Base-by-base conservation (phyloP, 2,329 filamentous ascomycete genomes). In the Claviceps sp. region DNA sequence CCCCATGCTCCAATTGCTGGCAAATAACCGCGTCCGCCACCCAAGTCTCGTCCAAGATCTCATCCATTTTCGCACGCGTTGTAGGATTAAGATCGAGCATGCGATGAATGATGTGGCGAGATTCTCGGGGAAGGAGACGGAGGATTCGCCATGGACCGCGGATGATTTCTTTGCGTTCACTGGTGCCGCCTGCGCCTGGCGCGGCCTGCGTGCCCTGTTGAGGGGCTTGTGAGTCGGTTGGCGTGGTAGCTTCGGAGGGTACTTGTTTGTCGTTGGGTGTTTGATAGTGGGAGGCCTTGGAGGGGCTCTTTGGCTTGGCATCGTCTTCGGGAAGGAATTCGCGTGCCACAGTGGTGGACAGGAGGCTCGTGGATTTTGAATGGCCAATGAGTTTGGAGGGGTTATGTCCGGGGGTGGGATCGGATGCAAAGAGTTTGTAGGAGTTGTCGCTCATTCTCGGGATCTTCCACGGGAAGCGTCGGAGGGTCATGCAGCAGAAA, bases 401-500 rank as follows among this genome's bases (percentile, higher is more conserved):
- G 49, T 81, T 77, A 56, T 82, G 77, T 2, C 85, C 87, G 0
- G 87, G 85, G 3, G 89, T 87, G 1, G 91, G 90, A 7, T 87
- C 78, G 1, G 93, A 82, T 14, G 91, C 84, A 64, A 98, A 98
- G 1, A 98, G 78, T 62, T 91, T 90, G 70, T 88, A 98, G 0
- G 89, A 95, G 66, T 95, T 97, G 66, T 98, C 93, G 3, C 87
- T 87, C 65, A 89, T 72, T 42, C 90, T 82, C 4, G 93, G 93
- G 38, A 94, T 83, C 71, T 98, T 98, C 93, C 93, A 98, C 0
- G 93, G 93, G 63, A 98, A 98, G 38, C 93, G 77, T 22, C 93
- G 80, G 43, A 98, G 74, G 5, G 89, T 93, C 93, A 98, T 98
- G 73, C 93, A 98, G 69, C 93, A 97, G 70, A 91, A 98, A 52